Base-by-base conservation (phyloP, 208 protist species). In the Leishmania mexicana region DNA sequence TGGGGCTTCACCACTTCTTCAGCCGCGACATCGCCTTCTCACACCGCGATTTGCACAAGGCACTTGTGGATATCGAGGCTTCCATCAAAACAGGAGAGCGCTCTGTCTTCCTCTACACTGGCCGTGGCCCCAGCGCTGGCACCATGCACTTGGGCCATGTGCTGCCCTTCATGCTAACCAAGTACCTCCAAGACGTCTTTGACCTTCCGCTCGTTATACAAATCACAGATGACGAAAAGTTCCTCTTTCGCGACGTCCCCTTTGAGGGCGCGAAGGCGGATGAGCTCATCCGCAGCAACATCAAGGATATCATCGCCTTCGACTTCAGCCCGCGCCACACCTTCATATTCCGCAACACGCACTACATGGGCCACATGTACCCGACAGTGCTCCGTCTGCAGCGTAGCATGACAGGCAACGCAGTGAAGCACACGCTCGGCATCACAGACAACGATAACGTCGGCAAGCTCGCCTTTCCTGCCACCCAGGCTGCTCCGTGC, bases 171-270 rank as follows among this genome's bases (percentile, higher is more conserved):
- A 65, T 99, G 24, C 97, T 99, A 72, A 99, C 98, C 13, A 98
- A 99, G 85, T 97, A 99, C 78, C 89, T 99, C 75, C 99, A 99
- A 89, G 99, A 99, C n/a, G 93, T 90, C 13, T 98, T 99, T 77
- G 83, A 95, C 42, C 95, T 99, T 28, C 98, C 99, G n/a, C 83
- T 99, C 10, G 99, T 99, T 17, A 99, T 99, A 79, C 99, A 99
- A 87, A 96, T 99, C 83, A 99, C 99, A 31, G 99, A 99, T 83
- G 99, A 99, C 87, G 99, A 99, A 85, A 99, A 99, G 90, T 99
- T 96, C 75, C 93, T 99, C 54, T 99, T 99, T 85, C 99, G 99
- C 75, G 96, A 98, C 81, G 85, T 97, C 1, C 90, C 90, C 15
- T 88, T 99, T 57, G 85, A 88, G 17, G 82, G 99, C 11, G 92